Base-by-base conservation (phyloP, 1,139 yeast genomes). In the Sugiyamaella castrensis region DNA sequence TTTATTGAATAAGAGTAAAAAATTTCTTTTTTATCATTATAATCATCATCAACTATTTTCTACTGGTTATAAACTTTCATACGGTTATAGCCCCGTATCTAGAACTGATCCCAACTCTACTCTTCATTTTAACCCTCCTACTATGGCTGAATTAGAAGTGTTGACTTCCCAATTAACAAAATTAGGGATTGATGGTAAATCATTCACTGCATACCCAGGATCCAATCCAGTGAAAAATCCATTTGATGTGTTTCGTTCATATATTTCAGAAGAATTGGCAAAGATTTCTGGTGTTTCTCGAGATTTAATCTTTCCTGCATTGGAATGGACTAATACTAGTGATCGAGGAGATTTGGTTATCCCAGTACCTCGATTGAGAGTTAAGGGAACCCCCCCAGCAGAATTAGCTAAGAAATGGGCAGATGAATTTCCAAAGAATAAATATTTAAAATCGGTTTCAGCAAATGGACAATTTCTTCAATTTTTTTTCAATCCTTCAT, bases 391-490 rank as follows among this genome's bases (percentile, higher is more conserved):
- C 46, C 85, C 86, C 58, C 94, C 95, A 47, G 85, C 85, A 66
- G 88, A 82, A 52, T 75, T 89, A 61, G 98, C 98, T 29, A 69
- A 70, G 46, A 87, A 91, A 65, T 85, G 96, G 88, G 85, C 96
- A 29, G 76, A 51, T 29, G 59, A 64, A 58, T 70, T 71, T 61
- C 68, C 71, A 32, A 57, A 57, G 37, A 89, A 88, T 38, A 77
- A 82, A 50, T 86, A 76, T 66, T 72, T 92, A 57, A 71, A 75
- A 35, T 80, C 80, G 54, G 92, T 88, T 57, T 81, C 76, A 58
- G 87, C 95, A 36, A 87, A 86, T 67, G 98, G 98, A 53, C 87
- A 91, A 46, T 92, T 94, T 64, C 75, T 94, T 64, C 98, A 92
- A 71, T 92, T 92, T 67, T 87, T 80, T 72, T 87, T 88, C 70